Evolutionary conservation across 2,329 filamentous ascomycete species (phyloP), one percentile per base, ranked within the genome.

Genomic region (Sporothrix schenckii): DNA sequence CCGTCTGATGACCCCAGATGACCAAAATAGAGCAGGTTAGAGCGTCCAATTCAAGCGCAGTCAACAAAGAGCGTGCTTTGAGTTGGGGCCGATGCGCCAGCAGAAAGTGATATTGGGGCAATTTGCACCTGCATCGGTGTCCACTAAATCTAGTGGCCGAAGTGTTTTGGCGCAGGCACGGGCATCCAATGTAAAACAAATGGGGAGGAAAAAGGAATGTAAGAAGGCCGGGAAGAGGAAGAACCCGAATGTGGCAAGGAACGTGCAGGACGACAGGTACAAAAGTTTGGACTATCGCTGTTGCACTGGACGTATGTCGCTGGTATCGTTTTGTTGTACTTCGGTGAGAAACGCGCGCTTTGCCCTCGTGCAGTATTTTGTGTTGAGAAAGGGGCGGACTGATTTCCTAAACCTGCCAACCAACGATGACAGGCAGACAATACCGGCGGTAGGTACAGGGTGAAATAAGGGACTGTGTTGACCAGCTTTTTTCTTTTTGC

Each of bases 121-220:
- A 71, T 71, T 71, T 71, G 63, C 56, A 63, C 66, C 66, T 71
- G 70, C 69, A 68, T 65, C 53, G 58, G 63, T 60, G 61, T 54
- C 68, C 60, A 63, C 65, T 53, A n/a, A 56, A 66, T 60, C 50
- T 70, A 58, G 41, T 66, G 58, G 16, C 3, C 50, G 49, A 30
- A 41, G 50, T 30, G n/a, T 53, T 67, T 67, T 27, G 30, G 50
- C 11, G 50, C 21, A 44, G 52, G 41, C 39, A 50, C 68, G 21
- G 21, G 39, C 39, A 66, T 34, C 34, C 49, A 41, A 68, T 21
- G 54, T 53, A 44, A 65, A 63, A 54, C 44, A 53, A n/a, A 52
- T 52, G 56, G 47, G 54, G 54, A 41, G 47, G 54, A 9, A 21
- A n/a, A 30, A 49, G 39, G 30, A 11, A 34, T n/a, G 44, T 30